These are phyloP conservation scores for Monosporozyma siamensis DNA, from an alignment of 805 yeast species.

Conservation along the genomic window DNA sequence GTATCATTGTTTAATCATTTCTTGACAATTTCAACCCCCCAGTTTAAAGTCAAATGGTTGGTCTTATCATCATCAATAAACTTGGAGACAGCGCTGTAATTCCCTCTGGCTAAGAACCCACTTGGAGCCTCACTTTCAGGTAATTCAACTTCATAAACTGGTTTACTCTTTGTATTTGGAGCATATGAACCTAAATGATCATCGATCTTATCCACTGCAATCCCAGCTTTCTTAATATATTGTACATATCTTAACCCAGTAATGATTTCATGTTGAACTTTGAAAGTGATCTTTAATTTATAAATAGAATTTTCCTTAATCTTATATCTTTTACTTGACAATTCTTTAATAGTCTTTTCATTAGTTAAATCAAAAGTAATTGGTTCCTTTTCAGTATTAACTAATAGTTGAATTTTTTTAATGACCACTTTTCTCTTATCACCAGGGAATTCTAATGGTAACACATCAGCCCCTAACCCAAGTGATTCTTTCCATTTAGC, in stretches of 20 bases:
- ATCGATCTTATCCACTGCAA: slow-evolving; percentile 74
- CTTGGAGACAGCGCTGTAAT: slow-evolving; percentile 69
- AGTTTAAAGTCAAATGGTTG: slow-evolving; percentile 63
- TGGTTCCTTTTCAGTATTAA: slow-evolving; percentile 57
- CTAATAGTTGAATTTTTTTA: slow-evolving; percentile 59
- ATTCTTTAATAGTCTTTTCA: slow-evolving; percentile 43
- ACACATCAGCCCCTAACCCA: slow-evolving; percentile 56
- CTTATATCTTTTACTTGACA: slow-evolving; percentile 57
- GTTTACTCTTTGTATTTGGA: slow-evolving; percentile 75
- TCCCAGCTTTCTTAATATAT: slow-evolving; percentile 77
- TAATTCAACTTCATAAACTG: slow-evolving; percentile 55
- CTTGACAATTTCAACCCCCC: slow-evolving; percentile 80
- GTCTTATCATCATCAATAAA: slow-evolving; percentile 81
- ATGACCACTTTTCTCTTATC: slow-evolving; percentile 74
- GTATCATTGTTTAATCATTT: too few relatives aligned
- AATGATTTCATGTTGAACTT: slow-evolving; percentile 82
- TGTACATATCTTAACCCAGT: slow-evolving; percentile 86
- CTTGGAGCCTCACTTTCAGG: slow-evolving; percentile 82
- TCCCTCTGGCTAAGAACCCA: slow-evolving; percentile 82
- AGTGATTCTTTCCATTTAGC: slow-evolving; percentile 87
- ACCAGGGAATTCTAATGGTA: slow-evolving; percentile 54
- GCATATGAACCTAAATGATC: slow-evolving; percentile 89
- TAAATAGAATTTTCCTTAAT: slow-evolving; percentile 74
- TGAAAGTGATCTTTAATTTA: slow-evolving; percentile 62
- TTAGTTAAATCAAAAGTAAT: slow-evolving; percentile 62